These are phyloP conservation scores for Fistulinella staudtii DNA, from an alignment of 1,284 basidiomycete species.

Conservation along the genomic window DNA sequence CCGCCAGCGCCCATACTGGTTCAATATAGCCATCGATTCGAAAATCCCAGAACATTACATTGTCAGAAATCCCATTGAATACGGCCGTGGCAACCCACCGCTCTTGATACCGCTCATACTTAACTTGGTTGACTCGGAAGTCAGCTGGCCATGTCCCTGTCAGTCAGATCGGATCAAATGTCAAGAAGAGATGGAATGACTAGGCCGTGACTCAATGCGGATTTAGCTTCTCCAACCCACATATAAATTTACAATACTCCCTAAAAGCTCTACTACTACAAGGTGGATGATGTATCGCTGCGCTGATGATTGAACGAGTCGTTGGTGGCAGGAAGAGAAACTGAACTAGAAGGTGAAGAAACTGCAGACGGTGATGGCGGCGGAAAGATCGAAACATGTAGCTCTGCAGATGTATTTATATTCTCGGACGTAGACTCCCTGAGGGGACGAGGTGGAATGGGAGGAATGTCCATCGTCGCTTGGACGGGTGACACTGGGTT, in stretches of 20 bases:
- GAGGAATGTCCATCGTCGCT: conserved; percentile 30
- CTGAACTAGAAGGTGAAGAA: conserved; percentile 14
- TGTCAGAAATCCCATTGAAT: too few species aligned
- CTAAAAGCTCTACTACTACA: conserved; percentile 11
- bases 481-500: conserved; percentile 41
- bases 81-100: too few species aligned
- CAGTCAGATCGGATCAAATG: too few species aligned
- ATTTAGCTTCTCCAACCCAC: too few species aligned
- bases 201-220: too few species aligned
- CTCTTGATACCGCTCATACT: too few species aligned
- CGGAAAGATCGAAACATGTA: conserved; percentile 11
- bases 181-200: too few species aligned
- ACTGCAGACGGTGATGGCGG: conserved; percentile 34
- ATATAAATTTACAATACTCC: conserved; percentile 1
- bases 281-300: conserved; percentile 14
- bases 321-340: conserved; percentile 10
- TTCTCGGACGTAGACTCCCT: conserved; percentile 13
- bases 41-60: too few species aligned
- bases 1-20: too few species aligned
- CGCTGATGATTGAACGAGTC: conserved; percentile 11
- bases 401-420: conserved; percentile 14
- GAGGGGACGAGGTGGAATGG: conserved; percentile 21
- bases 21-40: too few species aligned
- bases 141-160: too few species aligned
- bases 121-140: too few species aligned